phyloP scores from a whole-genome alignment of 768 basidiomycete species.

The Suillus subluteus region DNA sequence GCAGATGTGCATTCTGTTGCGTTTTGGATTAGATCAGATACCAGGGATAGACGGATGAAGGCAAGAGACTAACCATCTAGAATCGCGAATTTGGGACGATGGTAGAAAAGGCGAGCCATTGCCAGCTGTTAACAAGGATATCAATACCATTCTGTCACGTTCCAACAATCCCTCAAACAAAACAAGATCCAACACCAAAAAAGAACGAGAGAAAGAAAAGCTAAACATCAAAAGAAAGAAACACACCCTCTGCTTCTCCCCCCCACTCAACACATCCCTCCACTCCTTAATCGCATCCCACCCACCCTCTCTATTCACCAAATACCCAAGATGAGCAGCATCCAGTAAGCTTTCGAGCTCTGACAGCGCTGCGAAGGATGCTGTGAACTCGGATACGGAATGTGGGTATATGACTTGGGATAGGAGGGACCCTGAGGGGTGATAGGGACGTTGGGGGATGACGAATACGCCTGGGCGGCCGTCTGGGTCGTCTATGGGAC shows the following conservation, averaged over 20 bases:
- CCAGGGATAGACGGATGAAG: background rate
- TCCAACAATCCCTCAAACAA: background rate
- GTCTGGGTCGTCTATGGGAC: slow-evolving; percentile 39
- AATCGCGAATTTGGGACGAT: slow-evolving; percentile 79
- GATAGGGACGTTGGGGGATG: slow-evolving; percentile 92
- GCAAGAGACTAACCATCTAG: slow-evolving; percentile 48
- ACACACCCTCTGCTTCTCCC: slow-evolving; percentile 90
- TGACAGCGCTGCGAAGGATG: slow-evolving; percentile 48
- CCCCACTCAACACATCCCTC: slow-evolving; percentile 94
- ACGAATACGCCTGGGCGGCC: slow-evolving; percentile 67
- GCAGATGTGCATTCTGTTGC: slow-evolving; percentile 88
- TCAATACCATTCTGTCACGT: background rate
- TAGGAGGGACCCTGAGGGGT: slow-evolving; percentile 83
- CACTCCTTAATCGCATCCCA: slow-evolving; percentile 92
- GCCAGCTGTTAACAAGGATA: slow-evolving; percentile 59
- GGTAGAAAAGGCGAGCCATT: slow-evolving; percentile 92
- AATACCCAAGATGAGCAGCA: slow-evolving; percentile 81
- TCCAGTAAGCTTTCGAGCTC: slow-evolving; percentile 80
- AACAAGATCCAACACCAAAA: slow-evolving; percentile 11
- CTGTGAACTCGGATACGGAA: background rate
- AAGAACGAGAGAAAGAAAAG: too few species aligned
- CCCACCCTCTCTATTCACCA: slow-evolving; percentile 88
- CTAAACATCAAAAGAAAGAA: background rate
- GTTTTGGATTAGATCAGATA: slow-evolving; percentile 52
- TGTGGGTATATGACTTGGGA: slow-evolving; percentile 86